phyloP scores from a whole-genome alignment of 805 yeast species.

The Metschnikowia baotianmanensis region DNA sequence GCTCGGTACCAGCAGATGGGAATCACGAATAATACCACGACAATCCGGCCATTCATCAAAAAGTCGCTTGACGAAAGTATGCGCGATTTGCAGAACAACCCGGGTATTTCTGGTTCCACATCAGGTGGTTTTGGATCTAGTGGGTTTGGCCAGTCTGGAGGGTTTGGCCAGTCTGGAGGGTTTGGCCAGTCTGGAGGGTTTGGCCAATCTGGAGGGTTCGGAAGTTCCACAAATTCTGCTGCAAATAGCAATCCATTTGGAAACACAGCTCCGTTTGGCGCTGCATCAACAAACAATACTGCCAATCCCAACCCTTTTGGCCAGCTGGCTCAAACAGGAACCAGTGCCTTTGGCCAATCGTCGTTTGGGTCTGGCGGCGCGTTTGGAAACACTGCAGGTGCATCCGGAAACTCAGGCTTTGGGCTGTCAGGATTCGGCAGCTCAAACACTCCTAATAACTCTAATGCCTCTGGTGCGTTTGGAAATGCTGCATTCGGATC shows the following conservation, averaged over 20 bases:
- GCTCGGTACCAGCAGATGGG: constrained; percentile 53
- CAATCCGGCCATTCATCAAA: constrained; percentile 29
- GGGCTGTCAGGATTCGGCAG: constrained; percentile 14
- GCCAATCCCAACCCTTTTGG: no score
- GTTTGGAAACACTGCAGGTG: no score
- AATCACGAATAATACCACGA: constrained; percentile 3
- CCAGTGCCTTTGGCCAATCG: neutral
- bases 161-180: no score
- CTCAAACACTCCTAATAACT: no score
- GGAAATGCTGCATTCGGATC: constrained; percentile 4
- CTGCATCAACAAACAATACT: neutral
- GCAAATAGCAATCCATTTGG: constrained; percentile 9
- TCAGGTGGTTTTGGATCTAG: constrained; percentile 4
- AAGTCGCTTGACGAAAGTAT: constrained; percentile 28
- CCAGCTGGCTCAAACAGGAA: no score
- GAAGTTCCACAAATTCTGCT: neutral
- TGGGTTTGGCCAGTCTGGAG: constrained; percentile 8
- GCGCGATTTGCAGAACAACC: constrained; percentile 18
- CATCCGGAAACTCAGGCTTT: no score
- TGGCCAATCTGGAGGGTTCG: neutral
- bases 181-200: constrained; percentile 3
- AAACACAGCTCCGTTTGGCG: constrained; percentile 3
- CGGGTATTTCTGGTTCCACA: no score
- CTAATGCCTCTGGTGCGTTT: no score
- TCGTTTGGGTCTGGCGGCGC: neutral